phyloP scores from a whole-genome alignment of 2,329 filamentous ascomycete genomes.

The Penicillium sp. region DNA sequence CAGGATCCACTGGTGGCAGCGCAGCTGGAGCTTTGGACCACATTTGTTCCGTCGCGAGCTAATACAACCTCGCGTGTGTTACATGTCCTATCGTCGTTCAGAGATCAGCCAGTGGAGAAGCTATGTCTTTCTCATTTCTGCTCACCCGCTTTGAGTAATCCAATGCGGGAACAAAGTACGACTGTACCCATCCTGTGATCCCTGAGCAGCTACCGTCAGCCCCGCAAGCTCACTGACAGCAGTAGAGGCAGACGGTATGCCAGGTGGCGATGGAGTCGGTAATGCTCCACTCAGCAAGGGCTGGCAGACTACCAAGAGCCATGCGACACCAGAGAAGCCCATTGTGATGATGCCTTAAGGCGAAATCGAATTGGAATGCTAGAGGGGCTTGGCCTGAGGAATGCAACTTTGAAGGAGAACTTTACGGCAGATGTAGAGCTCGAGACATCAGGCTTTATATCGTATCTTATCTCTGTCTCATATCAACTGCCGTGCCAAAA shows the following conservation, averaged over 20 bases:
- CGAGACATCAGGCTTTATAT: background rate
- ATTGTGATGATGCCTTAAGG: background rate
- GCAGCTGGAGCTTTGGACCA: conserved; percentile 63
- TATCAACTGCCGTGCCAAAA: background rate
- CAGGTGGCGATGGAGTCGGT: conserved; percentile 53
- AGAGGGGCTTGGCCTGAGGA: too few relatives aligned
- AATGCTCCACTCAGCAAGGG: conserved; percentile 17
- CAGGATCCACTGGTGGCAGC: conserved; percentile 67
- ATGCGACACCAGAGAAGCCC: background rate
- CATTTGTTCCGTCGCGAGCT: conserved; percentile 69
- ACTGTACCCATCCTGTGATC: conserved; percentile 60
- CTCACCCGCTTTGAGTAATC: conserved; percentile 56
- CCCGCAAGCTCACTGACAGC: conserved; percentile 61
- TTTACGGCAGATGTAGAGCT: too few relatives aligned
- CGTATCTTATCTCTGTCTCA: background rate
- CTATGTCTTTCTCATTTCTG: conserved; percentile 9
- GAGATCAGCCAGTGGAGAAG: too few relatives aligned
- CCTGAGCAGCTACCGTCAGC: conserved; percentile 60
- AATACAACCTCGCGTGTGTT: conserved; percentile 74
- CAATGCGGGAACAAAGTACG: conserved; percentile 73
- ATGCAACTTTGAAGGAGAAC: too few relatives aligned
- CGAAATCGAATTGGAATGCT: background rate
- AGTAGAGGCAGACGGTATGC: conserved; percentile 61
- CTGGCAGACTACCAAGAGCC: conserved; percentile 14
- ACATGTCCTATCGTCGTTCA: conserved; percentile 56